Base-by-base conservation (phyloP, 495 filamentous ascomycete genomes). In the Rhypophila decipiens region DNA sequence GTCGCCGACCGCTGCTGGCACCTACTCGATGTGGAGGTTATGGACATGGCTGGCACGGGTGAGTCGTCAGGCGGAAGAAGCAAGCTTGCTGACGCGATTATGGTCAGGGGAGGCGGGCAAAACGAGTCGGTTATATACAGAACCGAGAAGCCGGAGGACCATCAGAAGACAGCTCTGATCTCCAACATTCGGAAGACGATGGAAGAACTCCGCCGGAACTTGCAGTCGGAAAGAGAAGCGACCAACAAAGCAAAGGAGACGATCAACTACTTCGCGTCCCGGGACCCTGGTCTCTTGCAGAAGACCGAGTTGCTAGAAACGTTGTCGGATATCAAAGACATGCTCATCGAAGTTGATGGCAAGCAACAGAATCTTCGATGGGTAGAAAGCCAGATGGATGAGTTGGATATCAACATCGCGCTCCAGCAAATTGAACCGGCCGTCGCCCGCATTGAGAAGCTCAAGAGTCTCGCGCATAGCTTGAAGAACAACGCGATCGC, bases 1-100 rank as follows among this genome's bases (percentile, higher is more conserved):
- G 84, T 96, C 1, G 91, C 94, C 0, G 91, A 96, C 61, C 78
- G 88, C 36, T 99, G 93, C 64, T 99, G 90, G 90, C 86, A 88
- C 21, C 70, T 99, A 33, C 76, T 94, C 42, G 94, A 97, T 48
- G 87, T 97, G 29, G 88, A 95, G 63, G 84, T 97, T 59, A 83
- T 91, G 10, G 93, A 99, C 64, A 78, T 98, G 55, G 72, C 83
- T 29, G 77, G 79, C 13, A 75, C 79, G 0, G 77, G 77, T 21
- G 77, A 82, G 46, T 69, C 76, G 0, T 71, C 67, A 39, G 56
- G 70, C 61, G 53, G 78, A 58, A 59, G 84, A 71, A 71, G 81
- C 73, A 72, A 84, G 71, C 82, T 95, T 39, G 72, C 82, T 21
- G 89, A 94, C 64, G 91, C 93, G 9, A 85, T 99, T 62, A 95